Evolutionary conservation across 176 grass and related monocot species (phyloP), one percentile per base, ranked within the genome.

Genomic region (Olyra latifolia): DNA sequence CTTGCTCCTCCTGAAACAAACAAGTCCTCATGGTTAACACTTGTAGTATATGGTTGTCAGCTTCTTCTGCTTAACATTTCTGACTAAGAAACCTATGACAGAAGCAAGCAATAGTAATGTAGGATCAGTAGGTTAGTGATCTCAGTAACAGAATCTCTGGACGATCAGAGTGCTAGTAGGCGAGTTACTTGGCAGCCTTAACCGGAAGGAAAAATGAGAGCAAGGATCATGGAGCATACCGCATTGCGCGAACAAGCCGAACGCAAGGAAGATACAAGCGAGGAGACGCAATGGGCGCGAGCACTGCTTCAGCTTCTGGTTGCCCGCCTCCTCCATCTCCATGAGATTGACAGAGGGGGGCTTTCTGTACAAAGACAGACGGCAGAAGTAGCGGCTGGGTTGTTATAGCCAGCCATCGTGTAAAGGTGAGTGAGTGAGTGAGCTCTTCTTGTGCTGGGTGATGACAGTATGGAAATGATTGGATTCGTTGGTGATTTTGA

Each of bases 391-490:
- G 61, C 62, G 28, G 25, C 10, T 27, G 56, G 69, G 73, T 23
- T 85, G 75, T 40, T 86, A 84, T 93, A 86, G 70, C 42, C 28
- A 62, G 47, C 42, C 28, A 62, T 47, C 25, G 67, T 42, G 43
- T 46, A 44, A 74, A 61, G 53, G 62, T 29, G 62, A 42, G 23
- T 12, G 15, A 41, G 64, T 12, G 45, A 42, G 80, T 41, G 73
- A 83, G 59, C 74, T 80, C 74, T 80, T 72, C 44, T 52, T 65
- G 56, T 50, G 45, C 0, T 42, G 10, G 20, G 69, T 49, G 17
- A 23, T 74, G n/a, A 43, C 48, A 16, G 77, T 56, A 66, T 71
- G 46, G 56, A 85, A 63, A 85, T 85, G 82, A 89, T 89, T 89
- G 71, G 82, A 75, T 84, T 67, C 76, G 41, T 39, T 84, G 75